Base-by-base conservation (phyloP, 139 green algal genomes). In the Trebouxia sp. region DNA sequence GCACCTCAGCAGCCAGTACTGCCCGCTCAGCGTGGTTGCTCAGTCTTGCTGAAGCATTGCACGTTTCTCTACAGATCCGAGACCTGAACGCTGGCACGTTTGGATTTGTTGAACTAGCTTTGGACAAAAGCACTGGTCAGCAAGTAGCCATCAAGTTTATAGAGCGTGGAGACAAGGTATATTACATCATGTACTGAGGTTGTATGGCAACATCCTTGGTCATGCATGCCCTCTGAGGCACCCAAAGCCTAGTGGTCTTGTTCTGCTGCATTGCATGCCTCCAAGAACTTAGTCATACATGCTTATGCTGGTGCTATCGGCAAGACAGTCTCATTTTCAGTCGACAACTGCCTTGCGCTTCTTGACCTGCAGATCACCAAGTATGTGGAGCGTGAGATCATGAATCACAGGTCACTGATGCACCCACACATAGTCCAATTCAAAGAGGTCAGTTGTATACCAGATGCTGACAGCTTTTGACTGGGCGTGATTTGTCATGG, bases 381-480 rank as follows among this genome's bases (percentile, higher is more conserved):
- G 80, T 98, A 99, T 88, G 96, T 99, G 39, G 91, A 98, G 86
- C 85, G 94, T 6, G 96, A 99, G 82, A 98, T 99, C 69, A 75
- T 98, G 43, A 99, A 99, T 80, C 96, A 99, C 79, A 84, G 96
- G 8, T 88, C 85, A 37, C 87, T 99, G 26, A 90, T 96, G 37
- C 96, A 99, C 82, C 96, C 96, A 7, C 97, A 99, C 89, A 97
- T 99, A 32, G 90, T 99, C 6, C 93, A 90, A 83, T 99, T 93
- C 88, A 96, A 97, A 67, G 94, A 98, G 89, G 94, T 97, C 39
- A 65, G 86, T 48, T 35, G 38, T 14, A 20, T 39, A 3, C 26
- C 56, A 39, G 15, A 32, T 69, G n/a, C 0, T 69, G 24, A 22
- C 56, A n/a, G n/a, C n/a, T n/a, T n/a, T n/a, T n/a, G n/a, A n/a